A percentile compares a stretch with the other conserved stretches of the same genome.
phyloP scores from a whole-genome alignment of 2,329 filamentous ascomycete genomes.

The Teratosphaeria epicoccoides region DNA sequence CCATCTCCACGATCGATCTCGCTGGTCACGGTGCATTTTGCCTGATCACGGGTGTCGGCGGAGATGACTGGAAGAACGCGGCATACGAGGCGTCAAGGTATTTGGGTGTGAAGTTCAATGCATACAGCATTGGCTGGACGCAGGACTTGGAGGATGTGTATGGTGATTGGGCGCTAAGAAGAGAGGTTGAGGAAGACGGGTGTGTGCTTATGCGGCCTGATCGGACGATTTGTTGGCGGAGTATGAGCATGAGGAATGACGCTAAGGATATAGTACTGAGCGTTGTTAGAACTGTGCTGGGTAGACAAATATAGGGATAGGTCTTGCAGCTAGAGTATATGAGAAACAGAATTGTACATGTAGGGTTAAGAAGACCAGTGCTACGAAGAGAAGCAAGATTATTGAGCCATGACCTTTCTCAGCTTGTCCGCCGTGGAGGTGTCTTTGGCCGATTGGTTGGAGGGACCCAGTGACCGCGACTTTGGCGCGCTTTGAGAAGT shows the following conservation, averaged over 20 bases:
- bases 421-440: too few species aligned
- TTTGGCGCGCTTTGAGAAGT: neutral
- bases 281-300: slow-evolving; percentile 8
- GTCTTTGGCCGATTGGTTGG: too few species aligned
- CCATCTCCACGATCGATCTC: slow-evolving; percentile 49
- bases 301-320: neutral
- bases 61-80: slow-evolving; percentile 44
- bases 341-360: neutral
- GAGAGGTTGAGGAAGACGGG: slow-evolving; percentile 48
- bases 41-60: slow-evolving; percentile 40
- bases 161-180: slow-evolving; percentile 45
- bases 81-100: slow-evolving; percentile 30
- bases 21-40: slow-evolving; percentile 45
- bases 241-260: slow-evolving; percentile 18
- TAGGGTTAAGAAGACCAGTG: neutral
- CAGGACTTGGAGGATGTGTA: slow-evolving; percentile 54
- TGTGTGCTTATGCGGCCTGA: slow-evolving; percentile 50
- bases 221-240: slow-evolving; percentile 47
- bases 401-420: too few species aligned
- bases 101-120: slow-evolving; percentile 39
- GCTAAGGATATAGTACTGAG: slow-evolving; percentile 12
- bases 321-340: neutral
- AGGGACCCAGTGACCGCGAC: neutral
- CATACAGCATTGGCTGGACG: slow-evolving; percentile 45
- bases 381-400: too few species aligned